Base-by-base conservation (phyloP, 768 basidiomycete species). In the Xerocomellus amylosporus region DNA sequence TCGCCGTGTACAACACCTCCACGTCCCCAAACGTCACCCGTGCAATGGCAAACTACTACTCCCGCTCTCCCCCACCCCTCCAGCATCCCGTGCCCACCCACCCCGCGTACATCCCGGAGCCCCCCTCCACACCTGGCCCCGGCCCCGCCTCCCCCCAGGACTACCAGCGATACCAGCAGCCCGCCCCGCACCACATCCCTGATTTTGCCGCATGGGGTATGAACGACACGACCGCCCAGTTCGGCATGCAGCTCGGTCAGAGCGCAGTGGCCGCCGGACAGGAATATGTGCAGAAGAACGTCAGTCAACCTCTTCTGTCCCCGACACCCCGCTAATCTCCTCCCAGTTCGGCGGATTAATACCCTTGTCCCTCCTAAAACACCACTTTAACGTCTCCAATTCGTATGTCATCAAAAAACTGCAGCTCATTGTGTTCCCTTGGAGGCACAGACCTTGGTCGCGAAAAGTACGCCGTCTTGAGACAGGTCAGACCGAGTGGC, bases 321-420 rank as follows among this genome's bases (percentile, higher is more conserved):
- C n/a, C 36, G 12, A 42, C 39, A 55, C 44, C 59, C 39, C 56
- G 53, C 48, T 52, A 6, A 55, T 30, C 15, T 2, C 31, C 34
- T 17, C 19, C 3, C 46, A 96, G 93, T 87, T 95, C 60, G 89
- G 87, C 22, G 82, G 86, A 14, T 78, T 88, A 55, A 80, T 96
- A 53, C 93, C 92, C 2, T 72, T 87, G 31, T 77, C 83, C 12
- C 77, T 86, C 41, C 77, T 97, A 49, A 94, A 96, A 68, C 87
- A 93, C 65, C 86, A 90, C 63, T 98, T 98, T 74, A 93, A 97
- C 70, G 97, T 99, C 10, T 93, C 91, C 14, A 98, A 98, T 67
- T 87, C 86, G 0, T 99, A 99, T 69, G 97, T 98, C 51, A 85
- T 98, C 40, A 80, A 80, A 62, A 99, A 98, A 68, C 74, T 99